Percentiles rank a stretch among this genome's conserved stretches.
Evolutionary conservation across 2,329 filamentous ascomycete species (phyloP).

Genomic region (Neopestalotiopsis sp.): DNA sequence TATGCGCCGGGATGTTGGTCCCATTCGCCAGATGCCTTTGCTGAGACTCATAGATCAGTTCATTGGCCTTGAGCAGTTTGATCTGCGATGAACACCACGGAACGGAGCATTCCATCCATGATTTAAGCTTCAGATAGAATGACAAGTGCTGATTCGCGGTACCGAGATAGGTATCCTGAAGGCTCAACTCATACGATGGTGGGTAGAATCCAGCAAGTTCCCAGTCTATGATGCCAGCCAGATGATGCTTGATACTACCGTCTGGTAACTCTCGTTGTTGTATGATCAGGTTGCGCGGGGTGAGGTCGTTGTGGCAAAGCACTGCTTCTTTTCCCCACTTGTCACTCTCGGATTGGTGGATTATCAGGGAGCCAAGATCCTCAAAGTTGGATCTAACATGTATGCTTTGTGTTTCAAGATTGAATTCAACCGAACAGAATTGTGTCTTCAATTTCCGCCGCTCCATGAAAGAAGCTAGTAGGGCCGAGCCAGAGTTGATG

Average conservation of each 20-base stretch:
- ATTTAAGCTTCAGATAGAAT: slow-evolving; percentile 25
- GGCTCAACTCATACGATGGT: slow-evolving; percentile 27
- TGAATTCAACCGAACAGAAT: background rate
- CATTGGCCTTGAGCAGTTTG: slow-evolving; percentile 24
- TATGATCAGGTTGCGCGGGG: slow-evolving; percentile 26
- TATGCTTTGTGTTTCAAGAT: background rate
- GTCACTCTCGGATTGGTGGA: too few relatives aligned
- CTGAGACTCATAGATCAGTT: slow-evolving; percentile 27
- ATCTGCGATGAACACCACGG: slow-evolving; percentile 23
- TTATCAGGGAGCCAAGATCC: too few relatives aligned
- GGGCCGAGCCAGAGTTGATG: background rate
- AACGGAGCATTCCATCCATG: slow-evolving; percentile 1
- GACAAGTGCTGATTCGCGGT: slow-evolving; percentile 25
- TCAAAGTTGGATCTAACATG: background rate
- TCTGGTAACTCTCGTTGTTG: background rate
- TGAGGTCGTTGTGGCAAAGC: slow-evolving; percentile 31
- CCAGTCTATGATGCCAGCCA: slow-evolving; percentile 30
- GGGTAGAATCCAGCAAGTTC: slow-evolving; percentile 31
- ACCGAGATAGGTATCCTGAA: slow-evolving; percentile 29
- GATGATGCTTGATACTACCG: slow-evolving; percentile 17
- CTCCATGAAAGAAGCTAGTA: background rate
- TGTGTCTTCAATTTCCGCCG: background rate
- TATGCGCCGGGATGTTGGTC: slow-evolving; percentile 25
- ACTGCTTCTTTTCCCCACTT: slow-evolving; percentile 22
- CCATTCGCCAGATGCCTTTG: slow-evolving; percentile 22